Evolutionary conservation across 306 rosid genomes (phyloP).

Genomic region (Parietaria judaica): DNA sequence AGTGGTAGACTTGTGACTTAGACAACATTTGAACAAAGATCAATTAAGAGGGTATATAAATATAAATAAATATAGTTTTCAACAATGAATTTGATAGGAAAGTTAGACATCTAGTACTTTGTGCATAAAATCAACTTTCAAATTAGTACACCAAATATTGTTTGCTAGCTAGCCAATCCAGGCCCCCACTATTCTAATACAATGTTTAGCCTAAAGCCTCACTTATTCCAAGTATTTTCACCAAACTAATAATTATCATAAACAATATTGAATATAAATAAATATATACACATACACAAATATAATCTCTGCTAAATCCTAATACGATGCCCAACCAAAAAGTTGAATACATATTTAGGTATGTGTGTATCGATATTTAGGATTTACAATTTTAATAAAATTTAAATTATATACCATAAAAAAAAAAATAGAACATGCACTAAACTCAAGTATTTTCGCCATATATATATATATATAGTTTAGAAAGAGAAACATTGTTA

Average conservation of each 20-base stretch:
- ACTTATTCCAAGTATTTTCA: conserved; percentile 1
- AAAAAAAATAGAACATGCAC: too few species aligned
- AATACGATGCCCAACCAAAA: background rate
- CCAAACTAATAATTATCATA: background rate
- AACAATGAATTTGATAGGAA: conserved; percentile 19
- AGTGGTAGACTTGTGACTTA: conserved; percentile 4
- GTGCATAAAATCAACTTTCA: conserved; percentile 11
- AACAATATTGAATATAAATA: background rate
- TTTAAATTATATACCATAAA: too few species aligned
- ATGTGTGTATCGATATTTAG: conserved; percentile 8
- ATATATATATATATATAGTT: too few species aligned
- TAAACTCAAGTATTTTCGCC: too few species aligned
- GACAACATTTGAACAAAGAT: conserved; percentile 3
- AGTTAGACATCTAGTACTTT: conserved; percentile 14
- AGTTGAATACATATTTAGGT: conserved; percentile 19
- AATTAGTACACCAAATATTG: background rate
- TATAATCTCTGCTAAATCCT: background rate
- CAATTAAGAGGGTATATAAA: background rate
- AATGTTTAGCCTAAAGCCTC: background rate
- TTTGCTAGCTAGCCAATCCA: conserved; percentile 7
- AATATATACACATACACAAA: background rate
- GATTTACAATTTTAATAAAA: too few species aligned
- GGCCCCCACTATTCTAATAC: conserved; percentile 12
- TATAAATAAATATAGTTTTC: background rate
- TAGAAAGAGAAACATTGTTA: too few species aligned